Base-by-base conservation (phyloP, 169 alveolate species). In the Neospora caninum region DNA sequence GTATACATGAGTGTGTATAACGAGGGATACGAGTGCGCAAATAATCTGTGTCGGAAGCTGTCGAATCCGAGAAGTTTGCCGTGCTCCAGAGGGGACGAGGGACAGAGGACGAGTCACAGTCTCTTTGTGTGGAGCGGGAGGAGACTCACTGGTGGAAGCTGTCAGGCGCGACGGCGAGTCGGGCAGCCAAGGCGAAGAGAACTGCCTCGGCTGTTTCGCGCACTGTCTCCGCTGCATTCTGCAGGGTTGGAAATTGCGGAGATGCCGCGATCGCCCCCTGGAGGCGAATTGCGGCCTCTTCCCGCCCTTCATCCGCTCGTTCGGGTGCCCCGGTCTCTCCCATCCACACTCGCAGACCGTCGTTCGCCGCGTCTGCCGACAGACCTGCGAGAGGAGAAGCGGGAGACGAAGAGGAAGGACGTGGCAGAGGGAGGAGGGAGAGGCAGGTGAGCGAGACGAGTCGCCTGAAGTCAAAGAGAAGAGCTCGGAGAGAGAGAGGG, bases 381-480 rank as follows among this genome's bases (percentile, higher is more conserved):
- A n/a, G n/a, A n/a, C n/a, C n/a, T 22, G 31, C 80, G 9, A 78
- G 20, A n/a, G 86, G 4, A n/a, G 86, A 20, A 16, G 20, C 7
- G 45, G 45, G 29, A 43, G 29, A 20, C 86, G 45, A 7, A n/a
- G 39, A 10, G 45, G 29, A 20, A 43, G 49, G 29, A n/a, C 7
- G 4, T 18, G 86, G 27, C 7, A n/a, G 29, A 16, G 45, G 86
- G n/a, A 78, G 45, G 42, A 78, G 86, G 45, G 86, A 4, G 86
- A 78, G 45, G 9, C 7, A n/a, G 43, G 86, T 20, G 20, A 20
- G 86, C 2, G 39, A 78, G 45, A n/a, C 49, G 45, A 78, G 86
- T 7, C 89, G 53, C 13, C 89, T 64, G 38, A 82, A 82, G 89
- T 82, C 89, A 6, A 43, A 13, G 67, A 82, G 67, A 38, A 82